A percentile compares a stretch with the other conserved stretches of the same genome.
Conservation (phyloP, 495 filamentous ascomycete genomes). For the Trichoderma reesei region DNA sequence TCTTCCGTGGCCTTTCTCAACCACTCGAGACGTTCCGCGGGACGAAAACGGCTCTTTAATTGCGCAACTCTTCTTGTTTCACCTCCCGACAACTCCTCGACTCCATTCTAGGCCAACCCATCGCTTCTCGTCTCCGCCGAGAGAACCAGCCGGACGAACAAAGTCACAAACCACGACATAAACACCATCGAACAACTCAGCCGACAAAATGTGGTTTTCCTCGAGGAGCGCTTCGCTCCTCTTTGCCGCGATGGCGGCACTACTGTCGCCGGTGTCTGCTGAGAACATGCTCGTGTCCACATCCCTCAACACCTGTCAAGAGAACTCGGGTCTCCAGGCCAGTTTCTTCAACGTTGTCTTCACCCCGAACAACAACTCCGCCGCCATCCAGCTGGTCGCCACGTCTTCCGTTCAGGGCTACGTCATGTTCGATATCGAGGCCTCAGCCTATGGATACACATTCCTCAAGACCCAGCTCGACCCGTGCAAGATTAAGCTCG, state of each 20-base stretch:
- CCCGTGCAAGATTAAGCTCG: slow-evolving; percentile 62
- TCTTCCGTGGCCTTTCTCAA: neutral
- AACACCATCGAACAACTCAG: neutral
- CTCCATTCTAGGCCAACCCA: neutral
- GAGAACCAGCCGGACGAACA: neutral
- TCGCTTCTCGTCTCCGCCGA: neutral
- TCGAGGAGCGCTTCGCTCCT: slow-evolving; percentile 22
- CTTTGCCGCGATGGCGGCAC: slow-evolving; percentile 25
- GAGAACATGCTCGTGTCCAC: slow-evolving; percentile 52
- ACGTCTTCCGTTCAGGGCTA: slow-evolving; percentile 78
- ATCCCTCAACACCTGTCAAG: slow-evolving; percentile 69
- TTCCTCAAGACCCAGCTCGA: slow-evolving; percentile 55
- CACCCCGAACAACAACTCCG: slow-evolving; percentile 62
- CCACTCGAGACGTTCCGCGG: slow-evolving; percentile 2
- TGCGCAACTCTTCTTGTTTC: neutral
- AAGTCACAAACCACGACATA: neutral
- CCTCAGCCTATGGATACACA: slow-evolving; percentile 74
- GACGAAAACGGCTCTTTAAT: slow-evolving; percentile 6
- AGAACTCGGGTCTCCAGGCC: slow-evolving; percentile 70
- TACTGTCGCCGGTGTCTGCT: slow-evolving; percentile 22
- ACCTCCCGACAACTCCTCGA: neutral
- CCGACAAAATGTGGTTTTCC: slow-evolving; percentile 26
- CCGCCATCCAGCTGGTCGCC: slow-evolving; percentile 68
- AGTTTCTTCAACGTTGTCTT: slow-evolving; percentile 74
- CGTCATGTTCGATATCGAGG: slow-evolving; percentile 65